phyloP scores from a whole-genome alignment of 345 rosid species.

The Ceriops tagal region DNA sequence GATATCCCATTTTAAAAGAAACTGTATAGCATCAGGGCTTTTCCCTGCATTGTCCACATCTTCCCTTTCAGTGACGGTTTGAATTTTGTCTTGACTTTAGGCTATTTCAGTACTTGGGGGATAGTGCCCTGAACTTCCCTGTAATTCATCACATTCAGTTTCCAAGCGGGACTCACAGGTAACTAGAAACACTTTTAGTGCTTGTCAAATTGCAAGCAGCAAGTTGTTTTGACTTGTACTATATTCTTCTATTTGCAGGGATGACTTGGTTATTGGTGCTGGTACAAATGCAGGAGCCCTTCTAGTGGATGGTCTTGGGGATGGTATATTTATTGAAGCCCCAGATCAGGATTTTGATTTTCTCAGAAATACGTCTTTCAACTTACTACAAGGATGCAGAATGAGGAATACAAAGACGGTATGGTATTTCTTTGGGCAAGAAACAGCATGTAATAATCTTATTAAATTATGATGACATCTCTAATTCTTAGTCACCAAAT shows the following conservation, averaged over 20 bases:
- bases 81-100: conserved; percentile 33
- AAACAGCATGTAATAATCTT: background rate
- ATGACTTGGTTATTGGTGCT: conserved; percentile 85
- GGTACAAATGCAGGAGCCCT: conserved; percentile 85
- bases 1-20: no score
- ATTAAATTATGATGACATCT: background rate
- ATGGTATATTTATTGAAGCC: conserved; percentile 86
- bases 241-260: conserved; percentile 47
- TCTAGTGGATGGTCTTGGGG: conserved; percentile 96
- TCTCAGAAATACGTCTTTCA: conserved; percentile 84
- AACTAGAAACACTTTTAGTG: conserved; percentile 11
- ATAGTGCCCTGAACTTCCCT: conserved; percentile 62
- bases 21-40: background rate
- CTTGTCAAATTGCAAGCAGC: conserved; percentile 3
- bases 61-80: conserved; percentile 4
- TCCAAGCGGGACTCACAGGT: conserved; percentile 75
- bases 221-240: conserved; percentile 12
- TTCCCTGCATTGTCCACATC: background rate
- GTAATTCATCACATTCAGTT: conserved; percentile 90
- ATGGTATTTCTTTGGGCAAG: conserved; percentile 15
- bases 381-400: conserved; percentile 95
- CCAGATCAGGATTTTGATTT: conserved; percentile 84
- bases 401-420: conserved; percentile 99
- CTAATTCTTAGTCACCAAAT: conserved; percentile 10
- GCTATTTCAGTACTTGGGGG: conserved; percentile 78